Conservation (phyloP, 2,329 filamentous ascomycete genomes). For the Emydomyces testavorans region DNA sequence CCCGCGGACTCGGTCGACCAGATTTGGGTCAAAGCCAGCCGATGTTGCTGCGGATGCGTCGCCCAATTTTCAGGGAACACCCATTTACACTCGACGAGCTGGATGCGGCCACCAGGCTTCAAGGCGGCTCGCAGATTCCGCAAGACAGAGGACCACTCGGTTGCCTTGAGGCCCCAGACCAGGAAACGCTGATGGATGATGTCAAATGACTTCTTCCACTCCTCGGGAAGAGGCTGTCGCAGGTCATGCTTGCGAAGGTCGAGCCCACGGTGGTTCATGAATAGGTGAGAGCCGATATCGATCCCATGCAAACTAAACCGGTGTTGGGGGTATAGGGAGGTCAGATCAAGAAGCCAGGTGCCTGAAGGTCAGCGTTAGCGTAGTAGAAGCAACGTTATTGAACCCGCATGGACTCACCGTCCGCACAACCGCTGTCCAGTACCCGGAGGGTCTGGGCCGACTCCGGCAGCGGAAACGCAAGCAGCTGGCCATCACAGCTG, state of each 20-base stretch:
- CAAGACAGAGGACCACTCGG: background rate
- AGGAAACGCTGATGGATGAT: constrained; percentile 7
- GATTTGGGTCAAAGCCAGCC: background rate
- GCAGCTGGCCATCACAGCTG: background rate
- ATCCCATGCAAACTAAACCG: background rate
- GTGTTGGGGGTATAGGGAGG: constrained; percentile 1
- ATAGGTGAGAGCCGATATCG: background rate
- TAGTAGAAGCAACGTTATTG: background rate
- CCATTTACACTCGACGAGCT: constrained; percentile 4
- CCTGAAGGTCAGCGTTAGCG: background rate
- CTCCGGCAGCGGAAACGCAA: background rate
- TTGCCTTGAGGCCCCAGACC: background rate
- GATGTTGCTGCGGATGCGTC: background rate
- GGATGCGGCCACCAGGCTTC: background rate
- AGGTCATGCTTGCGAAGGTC: background rate
- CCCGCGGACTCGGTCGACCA: background rate
- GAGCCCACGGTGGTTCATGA: background rate
- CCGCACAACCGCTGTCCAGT: background rate
- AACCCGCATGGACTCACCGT: background rate
- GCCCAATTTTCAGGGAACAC: background rate
- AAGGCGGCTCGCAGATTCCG: background rate
- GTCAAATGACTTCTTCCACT: constrained; percentile 8
- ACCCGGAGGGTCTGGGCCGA: background rate
- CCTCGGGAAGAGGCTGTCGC: background rate
- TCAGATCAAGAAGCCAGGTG: constrained; percentile 6